Evolutionary conservation across 768 basidiomycete species (phyloP).

Genomic region (Melanogaster broomeanus): DNA sequence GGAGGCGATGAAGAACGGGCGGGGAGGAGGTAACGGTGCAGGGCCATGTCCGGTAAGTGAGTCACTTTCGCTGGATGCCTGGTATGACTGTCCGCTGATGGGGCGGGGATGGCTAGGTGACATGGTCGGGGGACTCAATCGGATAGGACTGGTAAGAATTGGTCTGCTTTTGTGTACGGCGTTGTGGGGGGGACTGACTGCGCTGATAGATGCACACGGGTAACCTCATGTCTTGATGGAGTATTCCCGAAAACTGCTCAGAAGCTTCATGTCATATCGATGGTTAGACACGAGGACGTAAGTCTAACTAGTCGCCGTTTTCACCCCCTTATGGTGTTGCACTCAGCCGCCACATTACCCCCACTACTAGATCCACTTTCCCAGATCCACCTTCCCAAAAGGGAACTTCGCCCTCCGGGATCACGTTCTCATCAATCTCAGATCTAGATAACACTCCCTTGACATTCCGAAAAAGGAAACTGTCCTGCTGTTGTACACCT

Average conservation of each 20-base stretch:
- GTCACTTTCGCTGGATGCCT: constrained; percentile 30
- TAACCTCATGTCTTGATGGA: neutral
- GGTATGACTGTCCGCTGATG: constrained; percentile 13
- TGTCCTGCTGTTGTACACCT: neutral
- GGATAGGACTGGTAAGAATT: constrained; percentile 5
- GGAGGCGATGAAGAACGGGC: constrained; percentile 38
- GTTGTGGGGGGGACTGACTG: neutral
- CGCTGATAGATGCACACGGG: neutral
- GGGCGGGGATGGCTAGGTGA: constrained; percentile 10
- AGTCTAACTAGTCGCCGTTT: neutral
- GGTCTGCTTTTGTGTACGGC: constrained; percentile 11
- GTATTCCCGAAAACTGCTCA: no score
- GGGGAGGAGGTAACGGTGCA: constrained; percentile 32
- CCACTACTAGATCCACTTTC: no score
- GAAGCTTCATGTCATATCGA: no score
- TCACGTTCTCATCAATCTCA: neutral
- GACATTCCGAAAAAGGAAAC: neutral
- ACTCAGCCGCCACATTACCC: no score
- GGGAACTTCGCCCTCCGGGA: no score
- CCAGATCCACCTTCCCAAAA: no score
- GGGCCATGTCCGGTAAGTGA: constrained; percentile 12
- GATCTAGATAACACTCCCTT: neutral
- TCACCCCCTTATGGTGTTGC: neutral
- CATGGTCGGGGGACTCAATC: constrained; percentile 14
- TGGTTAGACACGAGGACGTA: no score